phyloP scores from a whole-genome alignment of 192 early-diverging fungal genomes.

The Helicostylum pulchrum region DNA sequence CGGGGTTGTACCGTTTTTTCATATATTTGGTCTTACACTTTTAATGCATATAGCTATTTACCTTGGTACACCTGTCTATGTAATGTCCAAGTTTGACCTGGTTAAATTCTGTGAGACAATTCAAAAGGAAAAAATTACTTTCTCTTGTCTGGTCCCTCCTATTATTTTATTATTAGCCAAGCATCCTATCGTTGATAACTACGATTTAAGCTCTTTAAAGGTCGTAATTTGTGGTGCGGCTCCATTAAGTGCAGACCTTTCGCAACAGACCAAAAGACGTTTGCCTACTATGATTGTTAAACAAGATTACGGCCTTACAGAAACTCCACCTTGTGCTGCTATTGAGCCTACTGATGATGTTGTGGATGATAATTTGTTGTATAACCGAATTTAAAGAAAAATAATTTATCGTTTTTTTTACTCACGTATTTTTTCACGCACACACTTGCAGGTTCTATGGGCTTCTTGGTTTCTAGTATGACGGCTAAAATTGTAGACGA shows the following conservation, averaged over 20 bases:
- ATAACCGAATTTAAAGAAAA: too few species aligned
- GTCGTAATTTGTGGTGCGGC: slow-evolving; percentile 62
- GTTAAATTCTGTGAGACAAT: slow-evolving; percentile 66
- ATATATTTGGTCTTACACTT: slow-evolving; percentile 26
- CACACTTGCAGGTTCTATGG: slow-evolving; percentile 54
- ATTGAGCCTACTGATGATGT: slow-evolving; percentile 30
- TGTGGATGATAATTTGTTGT: slow-evolving; percentile 29
- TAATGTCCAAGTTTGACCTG: slow-evolving; percentile 64
- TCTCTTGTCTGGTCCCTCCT: slow-evolving; percentile 79
- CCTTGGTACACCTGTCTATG: slow-evolving; percentile 40
- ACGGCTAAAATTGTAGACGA: slow-evolving; percentile 74
- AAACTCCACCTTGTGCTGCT: slow-evolving; percentile 53
- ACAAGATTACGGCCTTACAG: slow-evolving; percentile 76
- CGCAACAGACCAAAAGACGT: slow-evolving; percentile 28
- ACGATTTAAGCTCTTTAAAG: slow-evolving; percentile 53
- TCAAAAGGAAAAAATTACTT: slow-evolving; percentile 62
- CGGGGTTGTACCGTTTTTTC: slow-evolving; percentile 34
- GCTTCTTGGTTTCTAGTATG: slow-evolving; percentile 69
- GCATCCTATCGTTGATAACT: slow-evolving; percentile 58
- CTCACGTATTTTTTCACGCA: too few species aligned
- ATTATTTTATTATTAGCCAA: slow-evolving; percentile 65
- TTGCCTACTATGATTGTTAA: slow-evolving; percentile 36
- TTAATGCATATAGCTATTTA: slow-evolving; percentile 21
- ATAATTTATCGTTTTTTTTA: too few species aligned
- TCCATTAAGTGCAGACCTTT: slow-evolving; percentile 58